Base-by-base conservation (phyloP, 768 basidiomycete genomes). In the Butyriboletus loyo region DNA sequence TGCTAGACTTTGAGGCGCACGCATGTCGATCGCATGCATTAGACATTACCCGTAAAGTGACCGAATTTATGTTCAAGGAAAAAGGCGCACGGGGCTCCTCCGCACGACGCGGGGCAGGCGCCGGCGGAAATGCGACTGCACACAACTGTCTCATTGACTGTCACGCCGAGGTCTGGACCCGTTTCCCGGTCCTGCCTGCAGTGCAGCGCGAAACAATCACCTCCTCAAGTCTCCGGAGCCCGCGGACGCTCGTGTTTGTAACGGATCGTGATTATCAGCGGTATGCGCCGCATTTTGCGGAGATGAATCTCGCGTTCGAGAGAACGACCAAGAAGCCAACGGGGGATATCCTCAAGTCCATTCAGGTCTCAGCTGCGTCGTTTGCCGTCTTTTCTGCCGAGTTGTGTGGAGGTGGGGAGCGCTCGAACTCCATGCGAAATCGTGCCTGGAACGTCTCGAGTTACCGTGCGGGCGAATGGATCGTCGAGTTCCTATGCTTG, bases 111-210 rank as follows among this genome's bases (percentile, higher is more conserved):
- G 53, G 42, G 1, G 24, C 30, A 7, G 51, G 49, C 0, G 43
- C 27, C 5, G 48, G 48, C 0, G 45, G 13, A 17, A 49, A 41
- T 17, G 24, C 46, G 6, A 73, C 73, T 2, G 57, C 63, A 7
- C 75, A 83, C 53, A 85, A 83, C 48, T 75, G 68, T 39, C 66
- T 85, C 11, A 66, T 84, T 17, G 79, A 82, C 55, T 83, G 81
- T 49, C 75, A 81, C 46, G 63, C 73, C 0, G 81, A 82, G 14
- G 77, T 82, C 21, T 84, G 83, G 83, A 80, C 74, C 5, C 76
- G 83, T 10, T 84, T 82, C 59, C 83, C 83, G 0, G 82, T 84
- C 4, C 55, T 80, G 2, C 70, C 82, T 2, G 80, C 82, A 0
- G 72, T 84, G 17, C 71, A 73, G 32, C 73, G 78, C 8, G 71